These are phyloP conservation scores for Reutealis trisperma DNA, from an alignment of 345 rosid genomes.

Conservation along the genomic window DNA sequence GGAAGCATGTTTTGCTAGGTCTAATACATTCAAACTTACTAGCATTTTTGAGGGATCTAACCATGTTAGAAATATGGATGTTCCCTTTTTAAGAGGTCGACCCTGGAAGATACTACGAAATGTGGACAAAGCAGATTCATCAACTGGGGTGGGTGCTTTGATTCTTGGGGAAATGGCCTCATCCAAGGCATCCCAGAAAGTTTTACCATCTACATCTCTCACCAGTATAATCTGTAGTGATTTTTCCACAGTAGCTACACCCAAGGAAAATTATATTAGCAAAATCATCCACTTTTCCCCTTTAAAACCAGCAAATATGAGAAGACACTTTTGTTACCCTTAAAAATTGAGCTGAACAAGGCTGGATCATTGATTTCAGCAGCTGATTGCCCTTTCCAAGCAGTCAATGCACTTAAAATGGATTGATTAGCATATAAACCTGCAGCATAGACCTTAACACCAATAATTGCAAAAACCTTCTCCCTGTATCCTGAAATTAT, in stretches of 20 bases:
- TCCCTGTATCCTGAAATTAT: constrained; percentile 73
- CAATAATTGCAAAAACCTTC: constrained; percentile 80
- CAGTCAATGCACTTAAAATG: constrained; percentile 39
- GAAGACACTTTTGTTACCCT: constrained; percentile 43
- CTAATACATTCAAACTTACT: constrained; percentile 43
- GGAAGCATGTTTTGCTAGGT: not conserved
- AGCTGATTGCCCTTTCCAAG: constrained; percentile 60
- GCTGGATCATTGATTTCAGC: constrained; percentile 57
- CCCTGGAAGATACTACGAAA: constrained; percentile 66
- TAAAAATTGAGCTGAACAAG: constrained; percentile 51
- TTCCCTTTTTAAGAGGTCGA: constrained; percentile 69
- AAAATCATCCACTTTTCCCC: constrained; percentile 4
- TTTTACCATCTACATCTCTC: constrained; percentile 92
- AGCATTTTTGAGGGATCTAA: constrained; percentile 64
- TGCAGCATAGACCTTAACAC: constrained; percentile 87
- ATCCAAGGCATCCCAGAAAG: constrained; percentile 89
- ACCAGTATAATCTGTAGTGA: constrained; percentile 80
- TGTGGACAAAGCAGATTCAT: constrained; percentile 62
- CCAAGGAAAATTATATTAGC: not conserved
- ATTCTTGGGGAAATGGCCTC: constrained; percentile 77
- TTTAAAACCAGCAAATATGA: not conserved
- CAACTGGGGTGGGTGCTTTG: constrained; percentile 48
- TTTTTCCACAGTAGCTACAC: constrained; percentile 66
- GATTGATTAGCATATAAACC: constrained; percentile 62
- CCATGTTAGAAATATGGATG: constrained; percentile 75